phyloP scores from a whole-genome alignment of 2,329 filamentous ascomycete genomes.

The Pseudogymnoascus sp. region DNA sequence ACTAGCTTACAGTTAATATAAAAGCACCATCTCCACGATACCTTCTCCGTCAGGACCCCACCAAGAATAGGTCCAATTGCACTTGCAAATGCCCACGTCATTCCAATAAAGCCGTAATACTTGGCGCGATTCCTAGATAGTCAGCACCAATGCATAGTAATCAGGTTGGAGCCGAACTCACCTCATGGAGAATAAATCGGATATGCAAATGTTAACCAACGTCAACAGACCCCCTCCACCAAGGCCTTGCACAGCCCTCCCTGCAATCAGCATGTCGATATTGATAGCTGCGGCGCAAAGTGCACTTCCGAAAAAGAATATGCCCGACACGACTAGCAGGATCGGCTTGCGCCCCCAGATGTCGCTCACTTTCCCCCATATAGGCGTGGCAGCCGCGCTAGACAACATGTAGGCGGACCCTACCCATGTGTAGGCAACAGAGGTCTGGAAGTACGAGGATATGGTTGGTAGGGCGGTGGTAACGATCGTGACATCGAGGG shows the following conservation, averaged over 20 bases:
- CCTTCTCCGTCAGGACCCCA: conserved; percentile 55
- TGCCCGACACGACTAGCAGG: conserved; percentile 38
- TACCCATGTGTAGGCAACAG: conserved; percentile 61
- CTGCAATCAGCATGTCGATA: conserved; percentile 41
- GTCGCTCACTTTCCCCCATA: conserved; percentile 60
- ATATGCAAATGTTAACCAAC: conserved; percentile 46
- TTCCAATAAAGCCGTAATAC: conserved; percentile 57
- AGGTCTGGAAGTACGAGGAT: conserved; percentile 42
- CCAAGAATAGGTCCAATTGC: conserved; percentile 60
- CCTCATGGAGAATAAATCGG: conserved; percentile 45
- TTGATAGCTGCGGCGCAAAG: conserved; percentile 39
- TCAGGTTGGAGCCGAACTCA: conserved; percentile 6
- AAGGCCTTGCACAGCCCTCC: conserved; percentile 43
- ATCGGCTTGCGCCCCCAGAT: conserved; percentile 52
- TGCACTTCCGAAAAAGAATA: conserved; percentile 47
- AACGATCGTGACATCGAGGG: conserved; percentile 43
- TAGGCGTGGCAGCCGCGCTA: conserved; percentile 56
- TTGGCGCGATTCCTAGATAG: conserved; percentile 29
- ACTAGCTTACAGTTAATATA: conserved; percentile 18
- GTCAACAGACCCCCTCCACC: conserved; percentile 45
- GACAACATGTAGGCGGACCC: conserved; percentile 66
- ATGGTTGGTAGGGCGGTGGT: conserved; percentile 56
- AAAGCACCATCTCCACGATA: conserved; percentile 53
- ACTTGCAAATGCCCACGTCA: conserved; percentile 59
- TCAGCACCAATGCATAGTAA: background rate